Evolutionary conservation across 352 stramenopile species (phyloP).

Genomic region (Phytopythium chamaehyphon): DNA sequence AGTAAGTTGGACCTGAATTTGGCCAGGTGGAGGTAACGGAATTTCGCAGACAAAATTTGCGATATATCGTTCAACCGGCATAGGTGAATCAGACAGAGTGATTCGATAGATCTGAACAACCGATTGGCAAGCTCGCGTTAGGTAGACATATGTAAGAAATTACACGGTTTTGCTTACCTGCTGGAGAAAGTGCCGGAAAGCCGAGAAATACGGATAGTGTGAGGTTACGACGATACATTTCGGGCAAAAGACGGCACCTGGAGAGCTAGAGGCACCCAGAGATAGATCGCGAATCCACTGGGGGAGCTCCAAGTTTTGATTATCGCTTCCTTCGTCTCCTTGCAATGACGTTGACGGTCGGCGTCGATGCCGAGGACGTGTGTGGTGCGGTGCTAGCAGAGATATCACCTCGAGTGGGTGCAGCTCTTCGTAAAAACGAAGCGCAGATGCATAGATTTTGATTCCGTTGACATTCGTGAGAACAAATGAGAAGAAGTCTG

Average conservation of each 20-base stretch:
- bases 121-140: background rate
- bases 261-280: constrained; percentile 29
- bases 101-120: constrained; percentile 65
- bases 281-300: constrained; percentile 76
- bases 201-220: constrained; percentile 95
- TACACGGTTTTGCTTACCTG: constrained; percentile 63
- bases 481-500: constrained; percentile 82
- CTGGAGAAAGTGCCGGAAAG: constrained; percentile 94
- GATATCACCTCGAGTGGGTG: constrained; percentile 78
- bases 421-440: constrained; percentile 82
- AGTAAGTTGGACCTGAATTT: constrained; percentile 90
- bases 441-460: constrained; percentile 76
- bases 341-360: constrained; percentile 8
- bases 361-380: constrained; percentile 26
- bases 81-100: constrained; percentile 81
- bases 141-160: background rate
- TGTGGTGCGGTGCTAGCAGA: constrained; percentile 49
- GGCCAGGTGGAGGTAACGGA: constrained; percentile 89
- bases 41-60: constrained; percentile 96
- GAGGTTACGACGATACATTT: constrained; percentile 93
- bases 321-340: constrained; percentile 32
- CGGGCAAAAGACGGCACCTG: constrained; percentile 83
- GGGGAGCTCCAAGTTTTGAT: constrained; percentile 45
- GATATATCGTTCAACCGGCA: constrained; percentile 97
- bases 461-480: constrained; percentile 77